Evolutionary conservation across 1,139 yeast species (phyloP).

Genomic region (Candida mesenterica): DNA sequence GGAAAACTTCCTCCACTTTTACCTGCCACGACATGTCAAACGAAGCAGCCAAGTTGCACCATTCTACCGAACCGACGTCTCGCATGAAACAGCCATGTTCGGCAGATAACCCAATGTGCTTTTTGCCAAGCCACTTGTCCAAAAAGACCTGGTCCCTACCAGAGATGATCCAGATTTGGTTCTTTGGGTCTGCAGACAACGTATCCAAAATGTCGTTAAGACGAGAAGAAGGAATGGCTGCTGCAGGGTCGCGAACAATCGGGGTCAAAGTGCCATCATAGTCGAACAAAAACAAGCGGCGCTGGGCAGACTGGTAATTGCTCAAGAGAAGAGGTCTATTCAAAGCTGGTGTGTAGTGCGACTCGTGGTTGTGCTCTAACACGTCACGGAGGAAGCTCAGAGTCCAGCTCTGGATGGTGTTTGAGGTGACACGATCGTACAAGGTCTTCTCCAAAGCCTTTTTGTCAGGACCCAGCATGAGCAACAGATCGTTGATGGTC

Average conservation of each 20-base stretch:
- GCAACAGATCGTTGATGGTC: constrained; percentile 68
- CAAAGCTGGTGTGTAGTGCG: constrained; percentile 78
- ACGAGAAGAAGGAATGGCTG: constrained; percentile 88
- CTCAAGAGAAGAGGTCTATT: constrained; percentile 67
- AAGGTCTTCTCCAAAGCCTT: constrained; percentile 47
- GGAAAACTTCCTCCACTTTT: constrained; percentile 72
- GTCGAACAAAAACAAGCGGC: constrained; percentile 85
- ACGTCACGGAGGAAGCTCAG: constrained; percentile 57
- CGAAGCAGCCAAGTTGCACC: constrained; percentile 83
- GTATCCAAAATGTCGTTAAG: constrained; percentile 58
- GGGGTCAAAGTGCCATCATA: constrained; percentile 98
- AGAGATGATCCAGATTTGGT: constrained; percentile 91
- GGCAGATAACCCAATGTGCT: constrained; percentile 79
- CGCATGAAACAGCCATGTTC: constrained; percentile 97
- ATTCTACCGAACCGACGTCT: constrained; percentile 55
- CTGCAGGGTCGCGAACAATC: constrained; percentile 95
- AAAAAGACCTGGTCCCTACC: constrained; percentile 93
- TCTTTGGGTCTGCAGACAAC: constrained; percentile 72
- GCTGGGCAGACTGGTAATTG: constrained; percentile 57
- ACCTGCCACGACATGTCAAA: constrained; percentile 94
- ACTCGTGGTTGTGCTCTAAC: constrained; percentile 47
- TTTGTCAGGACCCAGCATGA: constrained; percentile 45
- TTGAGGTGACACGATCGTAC: constrained; percentile 62
- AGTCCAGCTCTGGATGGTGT: constrained; percentile 84
- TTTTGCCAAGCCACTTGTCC: constrained; percentile 82